Conservation (phyloP, 1,284 basidiomycete species). For the Melampsora larici-populina region DNA sequence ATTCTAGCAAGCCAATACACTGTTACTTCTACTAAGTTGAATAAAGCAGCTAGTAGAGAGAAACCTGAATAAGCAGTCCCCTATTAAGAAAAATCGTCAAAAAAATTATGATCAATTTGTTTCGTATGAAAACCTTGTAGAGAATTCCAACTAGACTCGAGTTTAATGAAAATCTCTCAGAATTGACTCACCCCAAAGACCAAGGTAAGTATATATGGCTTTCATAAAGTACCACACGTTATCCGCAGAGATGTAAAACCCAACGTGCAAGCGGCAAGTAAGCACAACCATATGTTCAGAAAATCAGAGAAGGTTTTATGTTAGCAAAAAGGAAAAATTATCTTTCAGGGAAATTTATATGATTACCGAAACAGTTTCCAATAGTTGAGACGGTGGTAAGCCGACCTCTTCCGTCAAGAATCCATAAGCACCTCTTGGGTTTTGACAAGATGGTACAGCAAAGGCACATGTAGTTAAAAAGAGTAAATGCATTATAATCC, state of each 20-base stretch:
- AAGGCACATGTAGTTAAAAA: neutral
- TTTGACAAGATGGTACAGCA: constrained; percentile 4
- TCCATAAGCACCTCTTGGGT: constrained; percentile 2
- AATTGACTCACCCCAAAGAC: neutral
- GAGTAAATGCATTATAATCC: neutral
- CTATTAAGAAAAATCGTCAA: neutral
- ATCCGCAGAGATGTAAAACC: neutral
- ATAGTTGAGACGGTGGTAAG: neutral
- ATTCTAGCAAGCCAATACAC: neutral
- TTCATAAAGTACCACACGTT: neutral
- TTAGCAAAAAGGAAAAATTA: neutral
- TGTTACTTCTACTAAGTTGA: neutral
- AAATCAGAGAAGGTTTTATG: too few species aligned
- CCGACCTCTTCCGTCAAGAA: constrained; percentile 2
- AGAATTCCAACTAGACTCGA: neutral
- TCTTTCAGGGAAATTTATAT: neutral
- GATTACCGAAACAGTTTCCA: constrained; percentile 1
- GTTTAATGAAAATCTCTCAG: neutral
- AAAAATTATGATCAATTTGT: too few species aligned
- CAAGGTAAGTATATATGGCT: neutral
- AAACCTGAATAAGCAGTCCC: neutral
- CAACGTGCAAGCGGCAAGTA: too few species aligned
- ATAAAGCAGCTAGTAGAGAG: neutral
- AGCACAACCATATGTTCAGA: too few species aligned
- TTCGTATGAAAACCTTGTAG: neutral